These are phyloP conservation scores for Paramicrosporidium saccamoebae DNA, from an alignment of 371 early-diverging fungal species.

Conservation along the genomic window DNA sequence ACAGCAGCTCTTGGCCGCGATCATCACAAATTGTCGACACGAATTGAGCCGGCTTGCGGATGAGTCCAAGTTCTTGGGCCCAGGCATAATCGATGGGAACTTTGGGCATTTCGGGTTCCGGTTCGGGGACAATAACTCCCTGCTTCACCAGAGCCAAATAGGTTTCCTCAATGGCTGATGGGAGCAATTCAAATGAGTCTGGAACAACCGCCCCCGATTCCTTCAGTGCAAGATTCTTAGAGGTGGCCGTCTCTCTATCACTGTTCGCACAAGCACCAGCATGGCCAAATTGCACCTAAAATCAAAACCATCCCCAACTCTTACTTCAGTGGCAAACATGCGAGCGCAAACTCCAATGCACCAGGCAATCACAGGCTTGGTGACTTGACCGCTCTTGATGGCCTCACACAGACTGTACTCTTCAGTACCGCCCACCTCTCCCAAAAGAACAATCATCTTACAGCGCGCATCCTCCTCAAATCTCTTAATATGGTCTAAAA, in stretches of 20 bases:
- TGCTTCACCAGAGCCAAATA: constrained; percentile 36
- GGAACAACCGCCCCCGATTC: constrained; percentile 70
- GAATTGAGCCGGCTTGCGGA: constrained; percentile 89
- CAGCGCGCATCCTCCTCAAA: constrained; percentile 67
- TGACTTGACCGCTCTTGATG: constrained; percentile 45
- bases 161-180: constrained; percentile 29
- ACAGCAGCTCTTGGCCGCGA: constrained; percentile 87
- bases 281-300: constrained; percentile 88
- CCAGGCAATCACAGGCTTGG: constrained; percentile 92
- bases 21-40: constrained; percentile 93
- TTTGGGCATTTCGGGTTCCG: constrained; percentile 84
- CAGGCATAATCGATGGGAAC: constrained; percentile 93
- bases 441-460: constrained; percentile 74
- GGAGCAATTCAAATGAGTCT: constrained; percentile 77
- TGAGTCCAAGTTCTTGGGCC: constrained; percentile 91
- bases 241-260: constrained; percentile 75
- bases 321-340: constrained; percentile 91
- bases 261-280: constrained; percentile 89
- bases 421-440: constrained; percentile 92
- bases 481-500: constrained; percentile 80
- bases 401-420: constrained; percentile 83
- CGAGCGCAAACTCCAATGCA: constrained; percentile 92
- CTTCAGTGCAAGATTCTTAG: constrained; percentile 67
- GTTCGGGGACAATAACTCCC: constrained; percentile 20
- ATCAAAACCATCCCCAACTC: constrained; percentile 86